A percentile compares a stretch with the other conserved stretches of the same genome.
These are phyloP conservation scores for Cystofilobasidium capitatum DNA, from an alignment of 768 basidiomycete species.

Conservation along the genomic window DNA sequence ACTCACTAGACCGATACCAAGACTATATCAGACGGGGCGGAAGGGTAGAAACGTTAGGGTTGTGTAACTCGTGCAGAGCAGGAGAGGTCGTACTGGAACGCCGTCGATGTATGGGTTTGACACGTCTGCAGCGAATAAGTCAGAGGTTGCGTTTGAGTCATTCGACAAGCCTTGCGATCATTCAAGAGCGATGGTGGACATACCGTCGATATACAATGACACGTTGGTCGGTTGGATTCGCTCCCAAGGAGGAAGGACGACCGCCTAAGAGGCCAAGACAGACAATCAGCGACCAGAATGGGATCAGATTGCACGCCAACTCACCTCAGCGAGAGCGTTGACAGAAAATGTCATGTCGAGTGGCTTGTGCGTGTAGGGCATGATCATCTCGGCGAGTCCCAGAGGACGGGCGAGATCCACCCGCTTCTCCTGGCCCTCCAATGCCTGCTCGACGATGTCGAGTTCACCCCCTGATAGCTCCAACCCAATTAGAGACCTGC, in stretches of 20 bases:
- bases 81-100: background rate
- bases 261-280: background rate
- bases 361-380: background rate
- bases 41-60: too few relatives aligned
- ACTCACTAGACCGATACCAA: constrained; percentile 10
- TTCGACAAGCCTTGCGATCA: too few relatives aligned
- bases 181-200: too few relatives aligned
- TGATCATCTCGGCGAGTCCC: constrained; percentile 1
- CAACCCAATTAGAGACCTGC: constrained; percentile 8
- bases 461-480: background rate
- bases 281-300: too few relatives aligned
- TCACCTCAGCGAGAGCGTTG: constrained; percentile 10
- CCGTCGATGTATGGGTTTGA: background rate
- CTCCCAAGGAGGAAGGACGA: background rate
- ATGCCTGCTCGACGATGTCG: background rate
- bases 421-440: background rate
- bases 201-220: background rate
- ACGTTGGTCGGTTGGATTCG: background rate
- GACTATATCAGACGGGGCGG: background rate
- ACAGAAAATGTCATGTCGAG: constrained; percentile 16
- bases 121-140: background rate
- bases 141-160: too few relatives aligned
- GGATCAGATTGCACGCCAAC: background rate
- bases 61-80: background rate
- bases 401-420: background rate